Percentiles rank a stretch among this genome's conserved stretches.
Evolutionary conservation across 2,329 filamentous ascomycete species (phyloP).

Genomic region (Graphiopsis chlorocephala): DNA sequence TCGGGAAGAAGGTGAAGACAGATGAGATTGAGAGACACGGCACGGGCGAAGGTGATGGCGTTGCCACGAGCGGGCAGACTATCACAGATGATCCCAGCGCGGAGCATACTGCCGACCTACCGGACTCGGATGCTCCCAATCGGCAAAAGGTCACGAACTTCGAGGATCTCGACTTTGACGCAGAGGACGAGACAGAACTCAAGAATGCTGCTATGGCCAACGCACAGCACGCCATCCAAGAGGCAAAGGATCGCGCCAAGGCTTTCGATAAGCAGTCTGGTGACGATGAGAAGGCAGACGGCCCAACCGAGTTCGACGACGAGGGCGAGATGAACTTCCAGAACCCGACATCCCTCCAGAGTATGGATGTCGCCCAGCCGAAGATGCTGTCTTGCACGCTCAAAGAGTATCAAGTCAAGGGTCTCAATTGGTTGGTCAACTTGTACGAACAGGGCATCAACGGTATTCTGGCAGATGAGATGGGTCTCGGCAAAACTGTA

Average conservation of each 20-base stretch:
- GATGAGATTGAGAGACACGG: slow-evolving; percentile 90
- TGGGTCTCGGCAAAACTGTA: slow-evolving; percentile 98
- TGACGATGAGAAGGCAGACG: slow-evolving; percentile 49
- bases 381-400: slow-evolving; percentile 90
- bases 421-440: slow-evolving; percentile 98
- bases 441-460: slow-evolving; percentile 99
- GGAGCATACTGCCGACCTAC: slow-evolving; percentile 47
- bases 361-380: slow-evolving; percentile 90
- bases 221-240: slow-evolving; percentile 90
- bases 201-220: slow-evolving; percentile 88
- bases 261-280: slow-evolving; percentile 76
- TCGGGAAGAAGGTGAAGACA: slow-evolving; percentile 98
- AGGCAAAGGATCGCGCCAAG: slow-evolving; percentile 87
- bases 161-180: slow-evolving; percentile 92
- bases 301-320: slow-evolving; percentile 66
- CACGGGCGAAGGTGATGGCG: slow-evolving; percentile 65
- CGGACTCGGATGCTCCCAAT: slow-evolving; percentile 47
- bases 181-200: slow-evolving; percentile 81
- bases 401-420: slow-evolving; percentile 98
- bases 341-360: slow-evolving; percentile 91
- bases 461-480: slow-evolving; percentile 96
- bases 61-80: slow-evolving; percentile 55
- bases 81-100: slow-evolving; percentile 39
- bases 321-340: slow-evolving; percentile 99
- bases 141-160: slow-evolving; percentile 84